These are phyloP conservation scores for Leucaena leucocephala DNA, from an alignment of 306 rosid genomes.

Conservation along the genomic window DNA sequence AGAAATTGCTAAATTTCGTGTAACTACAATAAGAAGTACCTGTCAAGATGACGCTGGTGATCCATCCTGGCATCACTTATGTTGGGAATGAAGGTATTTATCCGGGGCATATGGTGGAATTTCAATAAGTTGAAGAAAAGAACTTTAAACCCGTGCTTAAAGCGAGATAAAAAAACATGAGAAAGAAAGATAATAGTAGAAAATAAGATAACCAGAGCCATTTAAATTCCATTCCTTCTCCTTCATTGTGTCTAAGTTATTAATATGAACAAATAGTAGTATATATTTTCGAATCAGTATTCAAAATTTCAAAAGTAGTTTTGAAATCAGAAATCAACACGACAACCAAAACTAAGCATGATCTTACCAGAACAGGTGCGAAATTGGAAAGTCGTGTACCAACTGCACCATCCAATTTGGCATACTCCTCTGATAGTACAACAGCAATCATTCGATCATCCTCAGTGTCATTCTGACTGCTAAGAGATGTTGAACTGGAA, in stretches of 20 bases:
- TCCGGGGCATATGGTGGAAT: conserved; percentile 83
- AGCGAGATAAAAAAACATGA: neutral
- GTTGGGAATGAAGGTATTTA: conserved; percentile 78
- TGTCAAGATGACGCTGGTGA: conserved; percentile 81
- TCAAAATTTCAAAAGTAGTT: neutral
- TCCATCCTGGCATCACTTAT: conserved; percentile 77
- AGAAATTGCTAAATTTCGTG: conserved; percentile 16
- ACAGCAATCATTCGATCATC: conserved; percentile 87
- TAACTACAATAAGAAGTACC: conserved; percentile 49
- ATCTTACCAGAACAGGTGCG: conserved; percentile 67
- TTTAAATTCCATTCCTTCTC: conserved; percentile 6
- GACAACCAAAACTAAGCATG: neutral
- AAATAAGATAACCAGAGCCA: neutral
- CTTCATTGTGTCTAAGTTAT: neutral
- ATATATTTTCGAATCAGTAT: neutral
- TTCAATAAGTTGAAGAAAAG: conserved; percentile 22
- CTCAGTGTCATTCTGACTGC: conserved; percentile 59
- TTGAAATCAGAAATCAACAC: neutral
- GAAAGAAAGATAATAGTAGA: neutral
- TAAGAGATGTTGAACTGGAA: conserved; percentile 65
- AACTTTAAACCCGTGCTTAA: neutral
- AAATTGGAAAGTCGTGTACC: conserved; percentile 69
- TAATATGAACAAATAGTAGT: neutral
- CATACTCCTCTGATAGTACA: conserved; percentile 78
- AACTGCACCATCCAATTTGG: conserved; percentile 69